Evolutionary conservation across 805 yeast genomes (phyloP), one percentile per base, ranked within the genome.

Genomic region (Kazachstania psychrophila): DNA sequence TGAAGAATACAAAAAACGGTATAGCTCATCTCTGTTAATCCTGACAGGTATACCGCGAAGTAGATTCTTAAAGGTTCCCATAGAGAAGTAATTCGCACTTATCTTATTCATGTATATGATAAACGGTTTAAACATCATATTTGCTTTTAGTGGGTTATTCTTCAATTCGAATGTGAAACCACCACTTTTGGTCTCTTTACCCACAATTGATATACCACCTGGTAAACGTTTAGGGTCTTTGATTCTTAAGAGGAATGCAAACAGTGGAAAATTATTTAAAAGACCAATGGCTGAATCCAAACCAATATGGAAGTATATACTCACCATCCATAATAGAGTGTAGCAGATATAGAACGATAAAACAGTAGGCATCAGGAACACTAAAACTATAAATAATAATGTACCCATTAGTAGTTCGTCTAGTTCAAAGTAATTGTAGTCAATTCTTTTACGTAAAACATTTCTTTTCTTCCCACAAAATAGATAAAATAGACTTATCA

Each of bases 361-460:
- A 2, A 86, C 80, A 0, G 99, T 92, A 1, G 98, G 98, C 34
- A 87, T 58, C 23, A 94, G 63, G 47, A 87, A 83, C 0, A 81
- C 61, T 36, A 84, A 62, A 12, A 88, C 75, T 33, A 89, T 85
- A 60, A 92, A 92, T 13, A 89, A 59, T 39, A 92, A 68, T 2
- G 96, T 92, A 0, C 98, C 98, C 53, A 89, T 62, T 33, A 94
- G 63, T 38, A 89, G 66, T 51, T 88, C 95, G 54, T 88, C 96
- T 17, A 89, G 64, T 41, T 83, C 89, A 56, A 83, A 89, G 54
- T 80, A 75, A 43, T 87, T 77, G 18, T 78, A 75, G 56, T 92
- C 99, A 23, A 87, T 76, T 65, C 98, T 77, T 38, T 83, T 69
- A 46, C 97, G 72, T 49, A 92, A 62, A 3, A 80, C 76, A 52